These are phyloP conservation scores for Solidago caesia DNA, from an alignment of 129 eudicot species.

Conservation along the genomic window DNA sequence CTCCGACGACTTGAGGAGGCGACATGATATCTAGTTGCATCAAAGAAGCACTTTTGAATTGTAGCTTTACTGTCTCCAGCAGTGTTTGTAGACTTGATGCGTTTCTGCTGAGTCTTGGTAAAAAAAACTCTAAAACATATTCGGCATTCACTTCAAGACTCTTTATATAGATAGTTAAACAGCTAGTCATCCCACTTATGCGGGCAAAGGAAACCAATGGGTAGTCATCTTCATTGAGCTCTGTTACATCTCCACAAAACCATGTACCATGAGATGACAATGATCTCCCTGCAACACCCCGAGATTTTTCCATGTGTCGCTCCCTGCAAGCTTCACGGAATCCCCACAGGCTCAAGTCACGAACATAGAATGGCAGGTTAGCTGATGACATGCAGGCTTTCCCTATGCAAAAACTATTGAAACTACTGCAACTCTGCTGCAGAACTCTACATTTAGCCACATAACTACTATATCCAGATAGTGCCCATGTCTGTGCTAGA, in stretches of 20 bases:
- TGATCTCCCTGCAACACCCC: slow-evolving; percentile 10
- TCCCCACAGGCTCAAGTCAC: slow-evolving; percentile 11
- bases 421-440: slow-evolving; percentile 13
- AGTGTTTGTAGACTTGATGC: neutral
- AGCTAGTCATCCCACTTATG: neutral
- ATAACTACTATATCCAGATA: neutral
- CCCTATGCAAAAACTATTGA: slow-evolving; percentile 2
- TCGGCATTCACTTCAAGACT: neutral
- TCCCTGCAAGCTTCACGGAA: slow-evolving; percentile 10
- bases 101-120: neutral
- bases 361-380: slow-evolving; percentile 8
- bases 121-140: slow-evolving; percentile 15
- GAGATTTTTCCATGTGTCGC: neutral
- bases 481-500: slow-evolving; percentile 18
- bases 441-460: neutral
- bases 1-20: slow-evolving; percentile 7
- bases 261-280: slow-evolving; percentile 9
- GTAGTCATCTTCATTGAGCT: slow-evolving; percentile 9
- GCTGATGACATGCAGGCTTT: slow-evolving; percentile 11
- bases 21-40: neutral
- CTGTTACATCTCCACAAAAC: slow-evolving; percentile 12
- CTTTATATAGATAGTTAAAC: slow-evolving; percentile 6
- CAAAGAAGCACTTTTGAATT: neutral
- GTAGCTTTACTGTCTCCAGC: slow-evolving; percentile 1
- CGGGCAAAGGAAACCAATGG: slow-evolving; percentile 6